A percentile compares a stretch with the other conserved stretches of the same genome.
Conservation (phyloP, 2,329 filamentous ascomycete species). For the Stachybotrys echinatus region DNA sequence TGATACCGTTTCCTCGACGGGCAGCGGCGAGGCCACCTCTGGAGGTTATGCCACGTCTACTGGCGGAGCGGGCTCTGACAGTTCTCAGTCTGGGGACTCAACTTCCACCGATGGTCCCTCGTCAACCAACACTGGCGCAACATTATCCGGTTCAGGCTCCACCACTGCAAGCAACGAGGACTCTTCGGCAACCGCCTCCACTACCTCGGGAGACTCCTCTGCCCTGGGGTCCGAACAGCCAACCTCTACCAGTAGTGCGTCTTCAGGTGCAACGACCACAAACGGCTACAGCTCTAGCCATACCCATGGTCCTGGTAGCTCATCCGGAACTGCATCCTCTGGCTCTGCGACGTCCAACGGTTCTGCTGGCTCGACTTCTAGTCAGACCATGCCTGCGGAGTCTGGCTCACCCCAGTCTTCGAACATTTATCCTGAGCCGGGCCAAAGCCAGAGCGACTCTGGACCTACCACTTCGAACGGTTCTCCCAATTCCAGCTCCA, state of each 20-base stretch:
- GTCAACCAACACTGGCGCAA: background rate
- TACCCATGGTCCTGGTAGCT: background rate
- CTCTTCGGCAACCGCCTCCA: too few species aligned
- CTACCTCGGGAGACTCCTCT: background rate
- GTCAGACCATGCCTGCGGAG: too few species aligned
- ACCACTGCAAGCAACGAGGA: too few species aligned
- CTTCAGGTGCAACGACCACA: background rate
- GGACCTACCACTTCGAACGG: background rate
- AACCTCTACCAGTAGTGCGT: background rate
- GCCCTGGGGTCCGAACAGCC: background rate
- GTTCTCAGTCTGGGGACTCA: background rate
- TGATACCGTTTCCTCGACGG: background rate
- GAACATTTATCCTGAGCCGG: too few species aligned
- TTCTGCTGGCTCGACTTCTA: background rate
- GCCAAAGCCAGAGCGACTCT: too few species aligned
- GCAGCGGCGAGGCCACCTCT: background rate
- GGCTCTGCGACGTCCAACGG: background rate
- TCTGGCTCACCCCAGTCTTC: too few species aligned
- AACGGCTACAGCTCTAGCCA: background rate
- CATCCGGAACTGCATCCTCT: background rate
- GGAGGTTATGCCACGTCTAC: too few species aligned
- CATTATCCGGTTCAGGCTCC: background rate
- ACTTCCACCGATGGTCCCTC: background rate
- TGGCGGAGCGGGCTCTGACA: background rate
- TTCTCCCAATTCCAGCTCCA: background rate